phyloP scores from a whole-genome alignment of 1,284 basidiomycete genomes.

The Naganishia sp. region DNA sequence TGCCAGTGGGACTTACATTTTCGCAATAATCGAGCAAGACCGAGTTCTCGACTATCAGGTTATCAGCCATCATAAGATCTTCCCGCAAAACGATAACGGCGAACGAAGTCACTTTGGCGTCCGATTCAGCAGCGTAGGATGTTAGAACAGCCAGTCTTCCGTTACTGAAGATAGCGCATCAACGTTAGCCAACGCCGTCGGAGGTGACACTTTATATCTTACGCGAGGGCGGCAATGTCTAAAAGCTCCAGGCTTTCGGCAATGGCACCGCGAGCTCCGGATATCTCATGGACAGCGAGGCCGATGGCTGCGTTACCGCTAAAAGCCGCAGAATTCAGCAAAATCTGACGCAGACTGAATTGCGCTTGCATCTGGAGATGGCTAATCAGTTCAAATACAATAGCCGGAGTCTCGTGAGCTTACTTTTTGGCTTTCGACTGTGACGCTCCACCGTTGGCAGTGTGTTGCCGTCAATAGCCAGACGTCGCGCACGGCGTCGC shows the following conservation, averaged over 20 bases:
- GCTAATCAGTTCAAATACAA: neutral
- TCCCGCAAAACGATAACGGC: constrained; percentile 22
- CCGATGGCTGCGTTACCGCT: neutral
- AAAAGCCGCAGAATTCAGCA: constrained; percentile 2
- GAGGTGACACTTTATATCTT: neutral
- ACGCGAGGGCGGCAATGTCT: constrained; percentile 13
- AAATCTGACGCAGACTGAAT: constrained; percentile 17
- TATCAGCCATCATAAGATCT: constrained; percentile 22
- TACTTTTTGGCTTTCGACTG: constrained; percentile 23
- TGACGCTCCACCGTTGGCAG: constrained; percentile 26
- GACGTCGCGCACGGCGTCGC: constrained; percentile 19
- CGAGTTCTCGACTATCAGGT: constrained; percentile 7
- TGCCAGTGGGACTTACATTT: neutral
- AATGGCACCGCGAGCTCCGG: neutral
- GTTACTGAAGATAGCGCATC: constrained; percentile 2
- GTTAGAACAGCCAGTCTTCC: constrained; percentile 23
- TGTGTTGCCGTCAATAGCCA: constrained; percentile 23
- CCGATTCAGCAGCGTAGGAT: neutral
- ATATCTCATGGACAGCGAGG: neutral
- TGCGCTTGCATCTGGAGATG: neutral
- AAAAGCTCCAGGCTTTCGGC: constrained; percentile 10
- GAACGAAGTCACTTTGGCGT: neutral
- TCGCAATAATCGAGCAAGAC: constrained; percentile 15
- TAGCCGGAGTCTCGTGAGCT: neutral
- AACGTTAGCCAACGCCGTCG: neutral